Percentiles rank a stretch among this genome's conserved stretches.
phyloP scores from a whole-genome alignment of 805 yeast species.

The Ogataea philodendri region DNA sequence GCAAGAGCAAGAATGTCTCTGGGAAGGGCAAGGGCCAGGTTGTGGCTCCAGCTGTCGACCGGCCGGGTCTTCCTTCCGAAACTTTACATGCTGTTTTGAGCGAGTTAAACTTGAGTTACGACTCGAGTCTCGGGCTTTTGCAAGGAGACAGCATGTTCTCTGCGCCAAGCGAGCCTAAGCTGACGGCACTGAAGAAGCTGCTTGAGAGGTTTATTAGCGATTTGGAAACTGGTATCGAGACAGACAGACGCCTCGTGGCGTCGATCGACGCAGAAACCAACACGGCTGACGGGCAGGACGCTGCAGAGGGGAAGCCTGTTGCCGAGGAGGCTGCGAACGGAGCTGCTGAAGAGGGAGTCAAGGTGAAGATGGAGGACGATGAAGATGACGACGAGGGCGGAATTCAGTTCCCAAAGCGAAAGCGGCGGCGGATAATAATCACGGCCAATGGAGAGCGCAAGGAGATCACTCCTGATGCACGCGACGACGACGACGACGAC shows the following conservation, averaged over 20 bases:
- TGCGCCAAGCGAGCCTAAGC: constrained; percentile 29
- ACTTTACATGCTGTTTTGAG: constrained; percentile 50
- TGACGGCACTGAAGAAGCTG: constrained; percentile 31
- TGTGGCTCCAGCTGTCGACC: constrained; percentile 6
- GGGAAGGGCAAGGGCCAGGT: constrained; percentile 21
- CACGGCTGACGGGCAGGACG: constrained; percentile 15
- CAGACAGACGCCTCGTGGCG: constrained; percentile 26
- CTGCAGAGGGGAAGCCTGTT: constrained; percentile 6
- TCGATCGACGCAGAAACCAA: constrained; percentile 15
- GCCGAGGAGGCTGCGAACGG: constrained; percentile 1
- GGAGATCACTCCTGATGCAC: constrained; percentile 19
- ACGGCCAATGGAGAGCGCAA: constrained; percentile 24
- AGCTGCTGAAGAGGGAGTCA: not conserved
- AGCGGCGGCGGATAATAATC: constrained; percentile 21
- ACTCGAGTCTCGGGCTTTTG: constrained; percentile 55
- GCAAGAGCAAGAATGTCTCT: constrained; percentile 26
- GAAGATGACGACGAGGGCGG: constrained; percentile 25
- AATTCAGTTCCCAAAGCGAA: constrained; percentile 20
- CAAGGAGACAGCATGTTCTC: constrained; percentile 52
- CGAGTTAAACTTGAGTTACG: constrained; percentile 54
- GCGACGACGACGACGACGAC: constrained; percentile 20
- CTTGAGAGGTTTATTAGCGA: constrained; percentile 40
- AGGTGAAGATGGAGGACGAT: constrained; percentile 9
- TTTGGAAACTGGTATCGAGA: constrained; percentile 33
- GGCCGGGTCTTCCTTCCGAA: constrained; percentile 34